Conservation (phyloP, 495 filamentous ascomycete genomes). For the Aspergillus sclerotioniger region DNA sequence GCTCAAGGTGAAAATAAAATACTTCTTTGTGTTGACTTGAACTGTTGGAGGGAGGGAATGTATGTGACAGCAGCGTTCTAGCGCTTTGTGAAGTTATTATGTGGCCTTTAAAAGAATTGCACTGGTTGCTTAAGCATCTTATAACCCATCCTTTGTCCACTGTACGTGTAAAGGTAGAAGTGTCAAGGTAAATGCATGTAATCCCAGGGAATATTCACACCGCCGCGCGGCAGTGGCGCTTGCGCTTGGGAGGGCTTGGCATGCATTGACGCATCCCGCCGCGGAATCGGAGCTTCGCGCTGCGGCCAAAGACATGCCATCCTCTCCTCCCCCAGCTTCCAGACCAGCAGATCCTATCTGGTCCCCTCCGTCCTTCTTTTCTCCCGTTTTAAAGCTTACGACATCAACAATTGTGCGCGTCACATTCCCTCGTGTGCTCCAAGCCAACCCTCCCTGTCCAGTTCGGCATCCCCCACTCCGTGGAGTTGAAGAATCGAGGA, state of each 20-base stretch:
- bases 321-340: not conserved
- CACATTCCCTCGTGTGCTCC: not conserved
- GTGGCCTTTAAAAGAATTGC: conserved; percentile 5
- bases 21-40: not conserved
- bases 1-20: conserved; percentile 15
- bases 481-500: not conserved
- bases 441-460: not conserved
- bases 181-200: no score
- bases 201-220: no score
- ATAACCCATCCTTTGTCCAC: no score
- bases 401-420: not conserved
- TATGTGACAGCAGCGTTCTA: conserved; percentile 1
- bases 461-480: not conserved
- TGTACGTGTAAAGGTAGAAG: no score
- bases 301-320: not conserved
- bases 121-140: not conserved
- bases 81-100: not conserved
- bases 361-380: not conserved
- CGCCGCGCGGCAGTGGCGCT: conserved; percentile 10
- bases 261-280: conserved; percentile 2
- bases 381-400: not conserved
- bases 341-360: not conserved
- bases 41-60: not conserved
- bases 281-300: not conserved
- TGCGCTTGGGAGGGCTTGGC: conserved; percentile 5